Evolutionary conservation across 495 filamentous ascomycete species (phyloP).

Genomic region (Penicillium canescens): DNA sequence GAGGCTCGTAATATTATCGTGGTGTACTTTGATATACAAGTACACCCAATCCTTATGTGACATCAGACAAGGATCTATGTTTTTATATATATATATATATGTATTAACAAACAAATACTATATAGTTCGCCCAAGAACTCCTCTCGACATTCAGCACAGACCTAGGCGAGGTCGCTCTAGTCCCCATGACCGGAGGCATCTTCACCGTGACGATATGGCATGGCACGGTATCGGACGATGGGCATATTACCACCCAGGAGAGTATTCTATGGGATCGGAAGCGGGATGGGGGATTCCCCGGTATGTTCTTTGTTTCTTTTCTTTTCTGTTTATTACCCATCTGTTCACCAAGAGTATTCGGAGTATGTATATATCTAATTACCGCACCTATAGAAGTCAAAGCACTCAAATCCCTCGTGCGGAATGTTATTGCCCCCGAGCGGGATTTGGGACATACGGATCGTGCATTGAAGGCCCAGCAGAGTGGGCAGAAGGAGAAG

Average conservation of each 20-base stretch:
- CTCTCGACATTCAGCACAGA: constrained; percentile 89
- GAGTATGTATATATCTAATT: too few species aligned
- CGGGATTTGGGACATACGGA: constrained; percentile 84
- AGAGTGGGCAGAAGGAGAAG: constrained; percentile 15
- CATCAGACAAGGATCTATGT: too few species aligned
- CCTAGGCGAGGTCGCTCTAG: constrained; percentile 87
- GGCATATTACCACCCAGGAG: constrained; percentile 29
- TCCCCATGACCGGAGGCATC: constrained; percentile 80
- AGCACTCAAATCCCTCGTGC: constrained; percentile 82
- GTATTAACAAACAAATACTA: neutral
- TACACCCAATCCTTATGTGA: too few species aligned
- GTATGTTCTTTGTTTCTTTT: constrained; percentile 43
- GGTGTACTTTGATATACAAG: too few species aligned
- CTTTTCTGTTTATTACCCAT: neutral
- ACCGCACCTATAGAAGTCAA: constrained; percentile 63
- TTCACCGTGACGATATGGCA: constrained; percentile 71
- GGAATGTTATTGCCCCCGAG: constrained; percentile 77
- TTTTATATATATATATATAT: neutral
- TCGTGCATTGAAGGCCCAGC: constrained; percentile 40
- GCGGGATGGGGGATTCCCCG: constrained; percentile 84
- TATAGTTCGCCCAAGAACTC: constrained; percentile 91
- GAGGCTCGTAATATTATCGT: too few species aligned
- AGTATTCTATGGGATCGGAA: constrained; percentile 86
- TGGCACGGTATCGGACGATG: constrained; percentile 1
- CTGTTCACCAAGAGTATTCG: too few species aligned